Evolutionary conservation across 148 eudicot species (phyloP).

Genomic region (Rhododendron ferrugineum): DNA sequence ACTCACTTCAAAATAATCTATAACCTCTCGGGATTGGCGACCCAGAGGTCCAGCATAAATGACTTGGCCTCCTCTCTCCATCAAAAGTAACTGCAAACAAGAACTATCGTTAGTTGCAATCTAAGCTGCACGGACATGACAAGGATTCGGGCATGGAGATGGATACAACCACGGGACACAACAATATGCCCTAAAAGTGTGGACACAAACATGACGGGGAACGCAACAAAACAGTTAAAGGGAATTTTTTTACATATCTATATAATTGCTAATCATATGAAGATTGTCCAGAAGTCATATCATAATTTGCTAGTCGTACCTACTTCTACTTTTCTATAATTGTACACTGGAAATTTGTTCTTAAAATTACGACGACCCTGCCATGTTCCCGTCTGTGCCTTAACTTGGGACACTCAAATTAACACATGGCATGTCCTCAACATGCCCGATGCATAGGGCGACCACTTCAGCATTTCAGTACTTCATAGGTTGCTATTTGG

Average conservation of each 20-base stretch:
- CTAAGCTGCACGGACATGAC: too few species aligned
- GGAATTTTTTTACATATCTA: not conserved
- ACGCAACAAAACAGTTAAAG: not conserved
- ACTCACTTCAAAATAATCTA: conserved; percentile 71
- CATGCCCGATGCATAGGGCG: not conserved
- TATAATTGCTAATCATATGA: not conserved
- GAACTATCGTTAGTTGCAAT: not conserved
- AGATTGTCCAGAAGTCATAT: not conserved
- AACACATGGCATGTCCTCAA: not conserved
- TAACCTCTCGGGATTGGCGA: conserved; percentile 42
- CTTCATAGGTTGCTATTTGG: not conserved
- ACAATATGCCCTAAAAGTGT: too few species aligned
- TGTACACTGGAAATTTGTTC: not conserved
- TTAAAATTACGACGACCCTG: not conserved
- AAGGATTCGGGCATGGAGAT: too few species aligned
- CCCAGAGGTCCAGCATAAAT: conserved; percentile 71
- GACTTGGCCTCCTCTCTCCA: conserved; percentile 73
- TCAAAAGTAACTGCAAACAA: conserved; percentile 47
- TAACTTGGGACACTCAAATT: not conserved
- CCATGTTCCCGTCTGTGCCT: not conserved
- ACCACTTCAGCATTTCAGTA: not conserved
- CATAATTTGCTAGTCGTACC: not conserved
- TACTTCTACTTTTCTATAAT: not conserved
- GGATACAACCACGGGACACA: too few species aligned
- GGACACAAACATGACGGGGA: too few species aligned